Percentiles rank a stretch among this genome's conserved stretches.
Conservation (phyloP, 1,284 basidiomycete species). For the Coriolopsis trogii region DNA sequence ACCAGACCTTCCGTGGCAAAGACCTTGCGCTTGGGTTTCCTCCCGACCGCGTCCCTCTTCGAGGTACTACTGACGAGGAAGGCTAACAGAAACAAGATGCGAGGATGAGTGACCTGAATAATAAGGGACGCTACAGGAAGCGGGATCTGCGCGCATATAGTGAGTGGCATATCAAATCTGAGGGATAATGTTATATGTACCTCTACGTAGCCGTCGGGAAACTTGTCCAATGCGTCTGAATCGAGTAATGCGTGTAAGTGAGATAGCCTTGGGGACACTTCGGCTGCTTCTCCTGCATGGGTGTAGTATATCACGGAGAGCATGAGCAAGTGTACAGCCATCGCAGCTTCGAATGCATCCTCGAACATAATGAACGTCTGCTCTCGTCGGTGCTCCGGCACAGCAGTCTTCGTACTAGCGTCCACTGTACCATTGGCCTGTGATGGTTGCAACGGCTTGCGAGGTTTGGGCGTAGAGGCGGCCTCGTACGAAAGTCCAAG, state of each 20-base stretch:
- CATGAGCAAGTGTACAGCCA: slow-evolving; percentile 56
- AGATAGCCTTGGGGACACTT: slow-evolving; percentile 50
- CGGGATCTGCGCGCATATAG: slow-evolving; percentile 35
- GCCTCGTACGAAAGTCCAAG: slow-evolving; percentile 45
- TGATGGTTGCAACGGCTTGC: slow-evolving; percentile 14
- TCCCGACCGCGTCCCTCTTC: slow-evolving; percentile 71
- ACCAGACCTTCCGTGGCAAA: slow-evolving; percentile 68
- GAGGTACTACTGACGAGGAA: slow-evolving; percentile 67
- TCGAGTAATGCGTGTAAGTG: slow-evolving; percentile 67
- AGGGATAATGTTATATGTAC: slow-evolving; percentile 32
- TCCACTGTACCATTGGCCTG: slow-evolving; percentile 5
- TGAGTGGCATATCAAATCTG: neutral
- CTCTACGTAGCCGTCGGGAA: slow-evolving; percentile 52
- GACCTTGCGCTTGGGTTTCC: slow-evolving; percentile 69
- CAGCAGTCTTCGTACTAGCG: neutral
- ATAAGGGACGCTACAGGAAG: slow-evolving; percentile 46
- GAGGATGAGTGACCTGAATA: slow-evolving; percentile 67
- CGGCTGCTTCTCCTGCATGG: slow-evolving; percentile 50
- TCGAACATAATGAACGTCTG: slow-evolving; percentile 38
- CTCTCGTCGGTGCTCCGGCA: slow-evolving; percentile 8
- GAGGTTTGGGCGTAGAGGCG: slow-evolving; percentile 26
- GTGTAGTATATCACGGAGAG: slow-evolving; percentile 61
- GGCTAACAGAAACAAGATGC: slow-evolving; percentile 60
- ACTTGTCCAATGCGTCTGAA: slow-evolving; percentile 50
- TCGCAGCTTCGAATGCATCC: slow-evolving; percentile 45